Evolutionary conservation across 1,284 basidiomycete genomes (phyloP).

Genomic region (Cystobasidium pallidum): DNA sequence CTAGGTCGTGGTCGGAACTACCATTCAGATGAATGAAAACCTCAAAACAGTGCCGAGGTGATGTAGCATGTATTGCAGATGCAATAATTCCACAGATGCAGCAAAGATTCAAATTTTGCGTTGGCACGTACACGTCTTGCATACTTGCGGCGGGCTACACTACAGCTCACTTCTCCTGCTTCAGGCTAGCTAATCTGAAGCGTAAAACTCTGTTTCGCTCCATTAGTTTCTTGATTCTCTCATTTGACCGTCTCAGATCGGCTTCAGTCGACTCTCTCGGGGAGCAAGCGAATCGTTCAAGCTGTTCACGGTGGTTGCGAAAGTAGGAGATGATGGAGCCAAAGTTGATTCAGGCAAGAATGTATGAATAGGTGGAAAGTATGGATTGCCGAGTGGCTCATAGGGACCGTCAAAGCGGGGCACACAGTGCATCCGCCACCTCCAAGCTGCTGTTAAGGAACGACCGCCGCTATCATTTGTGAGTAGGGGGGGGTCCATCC

Average conservation of each 20-base stretch:
- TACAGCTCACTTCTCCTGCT: not conserved
- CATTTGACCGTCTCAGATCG: not conserved
- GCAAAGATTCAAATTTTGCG: too few species aligned
- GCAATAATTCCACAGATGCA: too few species aligned
- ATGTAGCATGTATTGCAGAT: constrained; percentile 32
- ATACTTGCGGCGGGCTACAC: not conserved
- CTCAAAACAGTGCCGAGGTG: too few species aligned
- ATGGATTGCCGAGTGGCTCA: constrained; percentile 13
- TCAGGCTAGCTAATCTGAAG: not conserved
- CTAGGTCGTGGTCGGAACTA: not conserved
- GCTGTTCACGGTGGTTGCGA: not conserved
- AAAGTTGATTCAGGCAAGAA: not conserved
- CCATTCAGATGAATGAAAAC: too few species aligned
- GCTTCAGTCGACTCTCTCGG: constrained; percentile 14
- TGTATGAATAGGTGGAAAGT: constrained; percentile 20
- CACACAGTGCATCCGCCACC: not conserved
- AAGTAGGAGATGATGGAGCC: not conserved
- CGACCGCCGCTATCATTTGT: not conserved
- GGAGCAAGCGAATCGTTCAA: constrained; percentile 20
- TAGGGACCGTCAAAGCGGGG: not conserved
- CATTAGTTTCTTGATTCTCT: constrained; percentile 20
- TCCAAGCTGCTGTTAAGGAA: not conserved
- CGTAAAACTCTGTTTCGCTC: constrained; percentile 24
- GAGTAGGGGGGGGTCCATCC: not conserved
- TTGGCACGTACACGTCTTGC: too few species aligned